Conservation (phyloP, 2,329 filamentous ascomycete genomes). For the Lecanosticta acicola region DNA sequence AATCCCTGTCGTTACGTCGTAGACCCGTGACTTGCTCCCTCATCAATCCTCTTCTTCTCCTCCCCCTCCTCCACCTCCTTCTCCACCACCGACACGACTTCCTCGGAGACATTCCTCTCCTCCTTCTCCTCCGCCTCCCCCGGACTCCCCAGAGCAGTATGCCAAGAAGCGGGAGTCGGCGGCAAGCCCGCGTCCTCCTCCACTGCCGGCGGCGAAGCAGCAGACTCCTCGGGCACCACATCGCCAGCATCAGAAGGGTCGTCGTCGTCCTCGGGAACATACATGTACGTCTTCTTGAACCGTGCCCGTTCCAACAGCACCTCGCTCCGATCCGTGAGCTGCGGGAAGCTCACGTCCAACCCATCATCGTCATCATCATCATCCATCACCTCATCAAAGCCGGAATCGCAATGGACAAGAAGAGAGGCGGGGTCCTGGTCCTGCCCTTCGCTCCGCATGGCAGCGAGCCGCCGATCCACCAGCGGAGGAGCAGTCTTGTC, state of each 20-base stretch:
- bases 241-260: neutral
- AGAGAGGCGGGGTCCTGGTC: constrained; percentile 6
- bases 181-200: no score
- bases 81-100: neutral
- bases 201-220: no score
- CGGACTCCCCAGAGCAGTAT: neutral
- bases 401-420: constrained; percentile 34
- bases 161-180: neutral
- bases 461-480: constrained; percentile 7
- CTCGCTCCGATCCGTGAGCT: constrained; percentile 4
- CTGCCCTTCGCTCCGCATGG: neutral
- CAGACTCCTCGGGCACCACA: no score
- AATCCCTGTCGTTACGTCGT: constrained; percentile 17
- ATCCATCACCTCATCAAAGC: constrained; percentile 46
- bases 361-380: constrained; percentile 10
- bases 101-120: neutral
- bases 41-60: neutral
- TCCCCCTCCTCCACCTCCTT: neutral
- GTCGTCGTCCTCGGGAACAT: constrained; percentile 7
- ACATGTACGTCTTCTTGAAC: constrained; percentile 3
- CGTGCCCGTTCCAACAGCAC: constrained; percentile 1
- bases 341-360: neutral
- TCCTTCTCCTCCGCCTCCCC: neutral
- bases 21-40: constrained; percentile 2
- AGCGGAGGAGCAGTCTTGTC: neutral